Percentiles rank a stretch among this genome's conserved stretches.
Conservation (phyloP, 305 asterid species). For the Fraxinus nigra region DNA sequence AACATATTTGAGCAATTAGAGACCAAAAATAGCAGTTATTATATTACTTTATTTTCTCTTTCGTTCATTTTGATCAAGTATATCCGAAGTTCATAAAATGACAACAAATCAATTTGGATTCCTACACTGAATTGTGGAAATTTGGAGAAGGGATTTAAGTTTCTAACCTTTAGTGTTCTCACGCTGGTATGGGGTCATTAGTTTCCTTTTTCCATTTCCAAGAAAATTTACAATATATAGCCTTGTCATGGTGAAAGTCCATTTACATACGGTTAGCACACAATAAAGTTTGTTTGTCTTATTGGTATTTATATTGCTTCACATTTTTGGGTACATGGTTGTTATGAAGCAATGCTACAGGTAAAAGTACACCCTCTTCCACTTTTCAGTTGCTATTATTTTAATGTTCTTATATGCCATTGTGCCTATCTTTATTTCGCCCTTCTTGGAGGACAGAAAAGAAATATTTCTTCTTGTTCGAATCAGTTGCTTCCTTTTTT, state of each 20-base stretch:
- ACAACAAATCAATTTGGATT: not conserved
- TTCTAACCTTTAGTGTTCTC: conserved; percentile 7
- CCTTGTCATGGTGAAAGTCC: conserved; percentile 1
- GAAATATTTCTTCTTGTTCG: not conserved
- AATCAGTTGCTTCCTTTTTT: not conserved
- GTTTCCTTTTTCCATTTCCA: not conserved
- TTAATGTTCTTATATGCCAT: not conserved
- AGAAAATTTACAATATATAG: not conserved
- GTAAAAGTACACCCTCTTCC: not conserved
- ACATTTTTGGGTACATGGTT: not conserved
- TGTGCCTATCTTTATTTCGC: not conserved
- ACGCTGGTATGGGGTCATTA: not conserved
- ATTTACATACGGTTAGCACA: not conserved
- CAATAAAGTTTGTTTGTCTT: not conserved
- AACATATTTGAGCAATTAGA: not conserved
- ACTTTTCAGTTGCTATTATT: not conserved
- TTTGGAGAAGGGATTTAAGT: not conserved
- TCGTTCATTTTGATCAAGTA: not conserved
- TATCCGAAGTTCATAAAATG: not conserved
- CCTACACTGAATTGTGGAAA: not conserved
- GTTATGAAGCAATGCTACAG: not conserved
- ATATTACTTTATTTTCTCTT: conserved; percentile 1
- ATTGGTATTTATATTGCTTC: not conserved
- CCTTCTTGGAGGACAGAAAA: not conserved
- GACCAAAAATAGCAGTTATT: not conserved